Base-by-base conservation (phyloP, 176 grass and related monocot genomes). In the Raddia guianensis region DNA sequence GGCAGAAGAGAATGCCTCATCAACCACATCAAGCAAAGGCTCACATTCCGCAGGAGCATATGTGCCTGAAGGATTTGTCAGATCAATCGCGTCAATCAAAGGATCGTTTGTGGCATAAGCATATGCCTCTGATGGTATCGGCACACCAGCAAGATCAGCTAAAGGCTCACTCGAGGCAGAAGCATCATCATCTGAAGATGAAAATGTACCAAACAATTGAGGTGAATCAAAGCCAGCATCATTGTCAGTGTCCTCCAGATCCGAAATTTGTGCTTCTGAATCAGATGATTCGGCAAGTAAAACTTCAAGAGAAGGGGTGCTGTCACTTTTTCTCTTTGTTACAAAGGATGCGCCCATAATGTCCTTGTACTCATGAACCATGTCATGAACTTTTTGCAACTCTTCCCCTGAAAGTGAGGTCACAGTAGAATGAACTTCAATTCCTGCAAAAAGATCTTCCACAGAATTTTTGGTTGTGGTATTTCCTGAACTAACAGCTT, bases 261-360 rank as follows among this genome's bases (percentile, higher is more conserved):
- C 48, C 68, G 91, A 88, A 77, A 70, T 66, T 66, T 84, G 86
- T 0, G 8, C 67, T 82, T 83, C 82, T 53, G 27, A 86, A 66
- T 75, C 79, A 47, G 65, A 89, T 75, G 83, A 84, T 86, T 84
- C 75, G 0, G 66, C 80, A 72, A 94, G 83, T 68, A 91, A 78
- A 49, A 73, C 79, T 89, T 94, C 79, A 33, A 94, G 86, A 72
- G 92, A 76, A 65, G 47, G 68, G 69, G 12, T 77, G 77, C 19
- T 54, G 73, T 75, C 56, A 72, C 60, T 84, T 54, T 27, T 21
- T 81, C 2, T 55, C 32, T 74, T 44, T 2, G 49, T 27, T 59
- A 49, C 13, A 7, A 83, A 91, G 9, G 68, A 19, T 44, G 70
- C 83, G 63, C 84, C 88, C 32, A 80, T 45, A 34, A 86, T 49